These are phyloP conservation scores for Ascochyta rabiei DNA, from an alignment of 2,329 filamentous ascomycete genomes.

Conservation along the genomic window DNA sequence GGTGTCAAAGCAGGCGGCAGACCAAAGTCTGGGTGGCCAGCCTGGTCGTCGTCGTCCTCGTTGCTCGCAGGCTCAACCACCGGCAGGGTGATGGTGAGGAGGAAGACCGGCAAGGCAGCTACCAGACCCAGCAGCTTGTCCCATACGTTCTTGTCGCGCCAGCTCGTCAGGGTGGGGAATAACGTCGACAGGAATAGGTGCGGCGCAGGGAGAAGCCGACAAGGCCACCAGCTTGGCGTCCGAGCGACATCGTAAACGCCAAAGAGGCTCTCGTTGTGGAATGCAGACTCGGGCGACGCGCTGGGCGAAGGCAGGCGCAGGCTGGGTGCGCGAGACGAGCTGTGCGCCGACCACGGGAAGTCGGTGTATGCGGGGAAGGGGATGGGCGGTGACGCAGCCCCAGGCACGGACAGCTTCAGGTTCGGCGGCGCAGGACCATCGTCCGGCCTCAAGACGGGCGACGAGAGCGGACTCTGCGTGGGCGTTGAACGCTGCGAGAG, in stretches of 20 bases:
- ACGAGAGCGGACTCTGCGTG: constrained; percentile 33
- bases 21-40: constrained; percentile 37
- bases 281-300: constrained; percentile 57
- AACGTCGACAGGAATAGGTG: constrained; percentile 73
- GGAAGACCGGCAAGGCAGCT: constrained; percentile 86
- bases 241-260: constrained; percentile 47
- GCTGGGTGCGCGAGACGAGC: constrained; percentile 59
- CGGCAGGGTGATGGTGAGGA: constrained; percentile 87
- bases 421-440: constrained; percentile 38
- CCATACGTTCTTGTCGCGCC: constrained; percentile 82
- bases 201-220: constrained; percentile 73
- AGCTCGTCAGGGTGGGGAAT: constrained; percentile 85
- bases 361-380: constrained; percentile 75
- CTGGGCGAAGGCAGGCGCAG: constrained; percentile 62
- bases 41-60: constrained; percentile 43
- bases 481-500: constrained; percentile 25
- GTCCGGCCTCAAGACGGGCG: constrained; percentile 33
- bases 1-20: constrained; percentile 39
- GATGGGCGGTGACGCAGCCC: constrained; percentile 54
- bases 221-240: constrained; percentile 79
- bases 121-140: constrained; percentile 81
- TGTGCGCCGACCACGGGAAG: constrained; percentile 48
- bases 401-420: constrained; percentile 52
- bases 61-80: constrained; percentile 75
- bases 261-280: constrained; percentile 54